These are phyloP conservation scores for Fusarium pilosicola DNA, from an alignment of 2,329 filamentous ascomycete genomes.

Conservation along the genomic window DNA sequence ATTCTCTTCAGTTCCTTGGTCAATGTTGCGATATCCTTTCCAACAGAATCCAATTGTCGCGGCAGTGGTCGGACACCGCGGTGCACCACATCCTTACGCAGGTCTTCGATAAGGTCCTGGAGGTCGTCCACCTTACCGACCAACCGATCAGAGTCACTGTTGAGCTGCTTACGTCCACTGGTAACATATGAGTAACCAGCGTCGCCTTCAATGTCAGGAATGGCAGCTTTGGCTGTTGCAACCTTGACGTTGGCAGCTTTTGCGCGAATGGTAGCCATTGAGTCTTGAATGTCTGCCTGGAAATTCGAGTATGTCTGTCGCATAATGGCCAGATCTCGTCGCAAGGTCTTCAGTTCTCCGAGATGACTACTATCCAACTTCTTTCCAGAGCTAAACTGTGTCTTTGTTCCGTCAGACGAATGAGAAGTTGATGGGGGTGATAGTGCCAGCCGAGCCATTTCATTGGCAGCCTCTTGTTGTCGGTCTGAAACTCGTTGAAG, in stretches of 20 bases:
- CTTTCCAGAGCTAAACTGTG: conserved; percentile 47
- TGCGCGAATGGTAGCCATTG: conserved; percentile 83
- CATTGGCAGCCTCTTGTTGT: conserved; percentile 88
- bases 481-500: conserved; percentile 89
- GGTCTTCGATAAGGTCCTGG: conserved; percentile 95
- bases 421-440: conserved; percentile 58
- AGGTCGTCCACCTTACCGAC: conserved; percentile 94
- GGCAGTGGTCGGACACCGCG: conserved; percentile 92
- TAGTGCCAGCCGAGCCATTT: conserved; percentile 73
- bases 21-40: conserved; percentile 84
- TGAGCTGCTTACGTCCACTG: conserved; percentile 85
- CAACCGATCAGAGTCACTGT: conserved; percentile 87
- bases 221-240: conserved; percentile 73
- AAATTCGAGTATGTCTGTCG: conserved; percentile 95
- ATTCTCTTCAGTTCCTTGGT: conserved; percentile 91
- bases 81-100: conserved; percentile 95
- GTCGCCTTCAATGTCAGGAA: conserved; percentile 79
- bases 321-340: conserved; percentile 88
- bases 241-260: conserved; percentile 86
- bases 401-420: conserved; percentile 54
- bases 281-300: conserved; percentile 85
- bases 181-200: conserved; percentile 88
- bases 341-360: conserved; percentile 81
- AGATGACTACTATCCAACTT: conserved; percentile 71
- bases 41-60: conserved; percentile 87